Percentiles rank a stretch among this genome's conserved stretches.
phyloP scores from a whole-genome alignment of 306 rosid species.

The Oemleria cerasiformis region DNA sequence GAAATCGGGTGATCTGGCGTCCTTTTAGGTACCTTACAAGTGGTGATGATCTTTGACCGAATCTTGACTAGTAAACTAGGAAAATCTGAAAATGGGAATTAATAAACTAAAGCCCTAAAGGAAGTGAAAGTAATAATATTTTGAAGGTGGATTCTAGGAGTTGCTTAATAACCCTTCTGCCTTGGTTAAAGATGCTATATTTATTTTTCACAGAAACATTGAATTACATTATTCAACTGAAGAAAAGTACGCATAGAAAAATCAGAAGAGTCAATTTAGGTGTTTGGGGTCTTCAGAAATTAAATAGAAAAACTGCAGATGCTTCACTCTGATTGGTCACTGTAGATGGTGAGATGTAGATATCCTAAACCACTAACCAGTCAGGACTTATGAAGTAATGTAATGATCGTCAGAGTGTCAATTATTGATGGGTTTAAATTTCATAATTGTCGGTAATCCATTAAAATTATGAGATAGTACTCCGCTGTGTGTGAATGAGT shows the following conservation, averaged over 20 bases:
- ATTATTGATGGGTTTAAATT: too few species aligned
- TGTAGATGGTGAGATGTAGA: background rate
- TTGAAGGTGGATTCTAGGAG: background rate
- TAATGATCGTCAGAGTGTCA: too few species aligned
- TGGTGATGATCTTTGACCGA: background rate
- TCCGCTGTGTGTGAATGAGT: too few species aligned
- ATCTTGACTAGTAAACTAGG: background rate
- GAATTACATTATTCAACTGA: background rate
- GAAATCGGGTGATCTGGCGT: background rate
- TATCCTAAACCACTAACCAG: too few species aligned
- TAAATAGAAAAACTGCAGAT: background rate
- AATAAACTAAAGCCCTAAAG: background rate
- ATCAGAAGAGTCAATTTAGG: background rate
- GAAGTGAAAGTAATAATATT: background rate
- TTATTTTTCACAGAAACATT: background rate
- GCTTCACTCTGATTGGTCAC: background rate
- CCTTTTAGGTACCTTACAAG: background rate
- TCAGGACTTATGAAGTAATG: too few species aligned
- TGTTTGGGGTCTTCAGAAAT: background rate
- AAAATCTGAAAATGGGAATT: background rate
- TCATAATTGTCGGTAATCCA: too few species aligned
- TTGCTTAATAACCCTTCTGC: background rate
- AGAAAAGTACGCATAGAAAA: background rate
- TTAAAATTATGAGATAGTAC: accelerated
- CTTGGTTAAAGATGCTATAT: background rate